Percentiles rank a stretch among this genome's conserved stretches.
Evolutionary conservation across 2,329 filamentous ascomycete genomes (phyloP).

Genomic region (Orbilia blumenaviensis): DNA sequence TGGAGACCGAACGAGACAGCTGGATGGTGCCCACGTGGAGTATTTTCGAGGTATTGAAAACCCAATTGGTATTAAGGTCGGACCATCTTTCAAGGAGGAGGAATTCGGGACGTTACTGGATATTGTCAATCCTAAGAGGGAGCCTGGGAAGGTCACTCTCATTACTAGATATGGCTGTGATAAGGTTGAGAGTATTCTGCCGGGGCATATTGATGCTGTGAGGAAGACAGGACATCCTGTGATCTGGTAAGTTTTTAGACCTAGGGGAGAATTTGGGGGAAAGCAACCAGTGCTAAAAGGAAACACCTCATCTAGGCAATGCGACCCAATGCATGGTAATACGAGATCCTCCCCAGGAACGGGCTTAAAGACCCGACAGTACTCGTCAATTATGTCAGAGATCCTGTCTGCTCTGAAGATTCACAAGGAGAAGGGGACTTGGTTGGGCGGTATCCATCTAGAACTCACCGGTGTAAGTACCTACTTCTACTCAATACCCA

Average conservation of each 20-base stretch:
- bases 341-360: slow-evolving; percentile 71
- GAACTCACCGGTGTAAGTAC: slow-evolving; percentile 77
- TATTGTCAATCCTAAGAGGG: slow-evolving; percentile 80
- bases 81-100: slow-evolving; percentile 78
- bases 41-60: slow-evolving; percentile 97
- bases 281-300: neutral
- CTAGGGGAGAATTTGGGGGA: neutral
- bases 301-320: slow-evolving; percentile 67
- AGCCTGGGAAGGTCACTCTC: slow-evolving; percentile 91
- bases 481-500: neutral
- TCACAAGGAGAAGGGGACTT: slow-evolving; percentile 82
- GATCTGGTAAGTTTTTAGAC: slow-evolving; percentile 54
- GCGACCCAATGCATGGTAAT: slow-evolving; percentile 97
- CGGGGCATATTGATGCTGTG: slow-evolving; percentile 86
- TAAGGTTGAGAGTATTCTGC: slow-evolving; percentile 78
- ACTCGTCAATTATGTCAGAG: slow-evolving; percentile 88
- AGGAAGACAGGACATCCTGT: slow-evolving; percentile 74
- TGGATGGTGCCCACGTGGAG: slow-evolving; percentile 92
- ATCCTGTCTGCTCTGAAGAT: slow-evolving; percentile 83
- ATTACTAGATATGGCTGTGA: slow-evolving; percentile 92
- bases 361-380: slow-evolving; percentile 91
- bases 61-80: slow-evolving; percentile 95
- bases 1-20: slow-evolving; percentile 91
- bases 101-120: slow-evolving; percentile 84
- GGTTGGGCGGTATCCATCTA: slow-evolving; percentile 91